A percentile compares a stretch with the other conserved stretches of the same genome.
Evolutionary conservation across 2,329 filamentous ascomycete species (phyloP).

Genomic region (Paecilomyces dactylethromorphus): DNA sequence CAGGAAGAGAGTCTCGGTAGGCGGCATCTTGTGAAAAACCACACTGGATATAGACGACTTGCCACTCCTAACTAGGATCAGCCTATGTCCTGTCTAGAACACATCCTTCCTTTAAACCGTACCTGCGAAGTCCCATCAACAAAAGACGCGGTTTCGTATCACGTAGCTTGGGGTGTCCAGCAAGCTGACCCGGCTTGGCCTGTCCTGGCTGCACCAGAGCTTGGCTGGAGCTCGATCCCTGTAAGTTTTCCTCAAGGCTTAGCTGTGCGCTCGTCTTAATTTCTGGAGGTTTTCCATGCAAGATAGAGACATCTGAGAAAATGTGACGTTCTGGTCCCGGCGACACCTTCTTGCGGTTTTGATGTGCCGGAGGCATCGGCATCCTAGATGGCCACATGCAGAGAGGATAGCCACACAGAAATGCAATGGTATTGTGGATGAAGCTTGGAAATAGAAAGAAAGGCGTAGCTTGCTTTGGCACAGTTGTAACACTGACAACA

Average conservation of each 20-base stretch:
- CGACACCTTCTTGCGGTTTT: neutral
- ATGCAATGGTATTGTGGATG: neutral
- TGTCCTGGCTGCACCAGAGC: neutral
- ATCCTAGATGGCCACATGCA: neutral
- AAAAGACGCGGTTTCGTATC: slow-evolving; percentile 69
- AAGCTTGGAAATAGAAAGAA: neutral
- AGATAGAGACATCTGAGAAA: neutral
- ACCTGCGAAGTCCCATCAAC: slow-evolving; percentile 88
- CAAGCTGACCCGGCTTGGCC: neutral
- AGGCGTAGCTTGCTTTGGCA: neutral
- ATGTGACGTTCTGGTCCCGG: neutral
- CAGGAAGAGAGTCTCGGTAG: slow-evolving; percentile 90
- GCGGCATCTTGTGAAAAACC: slow-evolving; percentile 97
- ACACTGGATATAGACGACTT: slow-evolving; percentile 98
- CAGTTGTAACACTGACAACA: neutral
- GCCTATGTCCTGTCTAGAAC: neutral
- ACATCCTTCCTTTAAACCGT: slow-evolving; percentile 16
- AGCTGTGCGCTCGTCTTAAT: neutral
- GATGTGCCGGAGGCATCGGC: neutral
- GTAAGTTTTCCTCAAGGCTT: neutral
- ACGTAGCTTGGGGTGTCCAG: slow-evolving; percentile 27
- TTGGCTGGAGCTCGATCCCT: neutral
- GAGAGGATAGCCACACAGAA: neutral
- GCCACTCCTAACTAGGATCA: slow-evolving; percentile 62
- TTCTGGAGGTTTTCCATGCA: neutral